Conservation (phyloP, 768 basidiomycete genomes). For the Rossbeevera mucosa region DNA sequence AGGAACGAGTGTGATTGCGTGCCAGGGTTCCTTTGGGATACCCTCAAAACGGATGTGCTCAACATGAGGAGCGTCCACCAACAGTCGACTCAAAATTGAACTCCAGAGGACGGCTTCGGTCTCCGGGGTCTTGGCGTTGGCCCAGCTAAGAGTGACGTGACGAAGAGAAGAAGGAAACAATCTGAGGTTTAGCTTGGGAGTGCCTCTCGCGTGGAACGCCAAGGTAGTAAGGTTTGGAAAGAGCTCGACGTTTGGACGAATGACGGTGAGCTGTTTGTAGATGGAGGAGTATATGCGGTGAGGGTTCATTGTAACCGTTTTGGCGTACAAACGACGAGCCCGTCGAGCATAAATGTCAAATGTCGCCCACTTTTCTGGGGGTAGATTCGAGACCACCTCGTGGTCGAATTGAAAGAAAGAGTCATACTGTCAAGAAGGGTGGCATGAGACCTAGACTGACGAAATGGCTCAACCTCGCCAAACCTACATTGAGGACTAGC, state of each 20-base stretch:
- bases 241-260: constrained; percentile 24
- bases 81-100: constrained; percentile 16
- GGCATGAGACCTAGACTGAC: constrained; percentile 6
- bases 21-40: constrained; percentile 19
- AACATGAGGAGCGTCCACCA: constrained; percentile 18
- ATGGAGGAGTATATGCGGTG: constrained; percentile 25
- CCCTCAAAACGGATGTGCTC: constrained; percentile 23
- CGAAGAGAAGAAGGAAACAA: constrained; percentile 24
- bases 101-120: constrained; percentile 19
- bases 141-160: constrained; percentile 18
- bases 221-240: constrained; percentile 19
- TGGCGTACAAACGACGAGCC: constrained; percentile 20
- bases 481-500: constrained; percentile 19
- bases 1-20: constrained; percentile 12
- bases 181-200: constrained; percentile 8
- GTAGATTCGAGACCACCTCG: constrained; percentile 1
- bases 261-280: constrained; percentile 18
- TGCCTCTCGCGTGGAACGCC: constrained; percentile 15
- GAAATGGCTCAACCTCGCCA: neutral
- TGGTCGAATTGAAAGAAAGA: constrained; percentile 17
- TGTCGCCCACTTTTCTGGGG: constrained; percentile 12
- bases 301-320: constrained; percentile 24
- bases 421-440: constrained; percentile 11
- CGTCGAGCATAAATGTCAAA: constrained; percentile 24
- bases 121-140: constrained; percentile 10